Base-by-base conservation (phyloP, 345 rosid species). In the Boechera divaricarpa region DNA sequence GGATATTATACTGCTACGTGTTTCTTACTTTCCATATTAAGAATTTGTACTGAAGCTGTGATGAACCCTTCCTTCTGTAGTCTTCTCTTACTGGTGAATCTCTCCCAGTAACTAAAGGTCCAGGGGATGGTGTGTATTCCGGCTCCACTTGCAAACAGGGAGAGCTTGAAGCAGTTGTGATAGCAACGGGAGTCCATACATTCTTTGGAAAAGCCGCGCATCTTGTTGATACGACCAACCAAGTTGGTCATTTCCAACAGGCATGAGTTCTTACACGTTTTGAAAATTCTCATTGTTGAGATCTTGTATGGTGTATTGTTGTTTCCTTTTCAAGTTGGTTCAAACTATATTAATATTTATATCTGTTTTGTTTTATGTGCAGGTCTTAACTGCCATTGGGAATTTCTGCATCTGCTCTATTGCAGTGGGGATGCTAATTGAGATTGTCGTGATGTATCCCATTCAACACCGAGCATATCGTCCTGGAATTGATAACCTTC, bases 121-220 rank as follows among this genome's bases (percentile, higher is more conserved):
- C 96, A 51, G 98, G 98, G 67, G 99, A 95, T 80, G 98, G 99
- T 76, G 85, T 92, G 62, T 95, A 95, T 82, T 95, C 99, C 0
- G 99, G 99, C 75, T 95, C 99, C 45, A 92, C 98, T 54, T 92
- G 98, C 81, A 95, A 95, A 77, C 99, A 92, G 76, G 98, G 99
- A 81, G 99, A 95, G 84, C 85, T 95, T 32, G 99, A 95, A 83
- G 97, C 98, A 2, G 89, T 90, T 66, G 99, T 95, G 56, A 95
- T 95, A 73, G 98, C 94, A 56, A 95, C 99, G 0, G 98, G 99
- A 72, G 99, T 95, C 42, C 99, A 92, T 78, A 95, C 99, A 29
- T 95, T 95, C 87, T 92, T 95, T 55, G 98, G 99, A 57, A 95
- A 92, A 79, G 99, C 99, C 26, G 98, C 99, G 8, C 98, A 92